Evolutionary conservation across 192 early-diverging fungal species (phyloP).

Genomic region (Spinellus fusiger): DNA sequence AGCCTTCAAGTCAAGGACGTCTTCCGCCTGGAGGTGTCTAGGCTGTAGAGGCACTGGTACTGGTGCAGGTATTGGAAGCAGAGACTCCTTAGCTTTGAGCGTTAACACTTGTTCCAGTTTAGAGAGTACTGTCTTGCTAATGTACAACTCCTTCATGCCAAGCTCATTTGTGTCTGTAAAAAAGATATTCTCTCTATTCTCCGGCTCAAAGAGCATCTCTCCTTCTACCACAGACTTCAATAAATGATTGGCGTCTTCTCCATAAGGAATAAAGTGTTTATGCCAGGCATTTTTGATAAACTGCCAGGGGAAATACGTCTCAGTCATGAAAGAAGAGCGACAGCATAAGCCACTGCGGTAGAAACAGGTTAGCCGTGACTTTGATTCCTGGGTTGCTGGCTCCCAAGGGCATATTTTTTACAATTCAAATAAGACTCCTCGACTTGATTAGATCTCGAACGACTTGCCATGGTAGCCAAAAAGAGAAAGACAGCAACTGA

Average conservation of each 20-base stretch:
- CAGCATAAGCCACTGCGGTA: not conserved
- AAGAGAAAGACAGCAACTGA: slow-evolving; percentile 17
- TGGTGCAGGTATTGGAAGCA: too few species aligned
- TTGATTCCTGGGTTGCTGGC: slow-evolving; percentile 1
- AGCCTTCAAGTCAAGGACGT: too few species aligned
- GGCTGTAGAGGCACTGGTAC: too few species aligned
- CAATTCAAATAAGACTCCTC: not conserved
- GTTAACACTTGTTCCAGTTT: not conserved
- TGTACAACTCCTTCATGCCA: not conserved
- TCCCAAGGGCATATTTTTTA: not conserved
- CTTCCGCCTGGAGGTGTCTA: too few species aligned
- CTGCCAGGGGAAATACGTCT: not conserved
- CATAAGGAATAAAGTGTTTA: not conserved
- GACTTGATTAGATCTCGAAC: not conserved
- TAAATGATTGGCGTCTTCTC: not conserved
- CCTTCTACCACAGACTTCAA: not conserved
- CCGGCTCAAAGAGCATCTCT: not conserved
- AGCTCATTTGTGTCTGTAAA: not conserved
- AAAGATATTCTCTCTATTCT: not conserved
- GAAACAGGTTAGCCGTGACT: not conserved
- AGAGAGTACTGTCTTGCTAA: not conserved
- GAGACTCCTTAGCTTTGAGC: too few species aligned
- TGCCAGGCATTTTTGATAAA: not conserved
- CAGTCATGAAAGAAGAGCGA: not conserved
- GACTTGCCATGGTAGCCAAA: not conserved